Conservation (phyloP, 208 protist genomes). For the Leishmania tarentolae region DNA sequence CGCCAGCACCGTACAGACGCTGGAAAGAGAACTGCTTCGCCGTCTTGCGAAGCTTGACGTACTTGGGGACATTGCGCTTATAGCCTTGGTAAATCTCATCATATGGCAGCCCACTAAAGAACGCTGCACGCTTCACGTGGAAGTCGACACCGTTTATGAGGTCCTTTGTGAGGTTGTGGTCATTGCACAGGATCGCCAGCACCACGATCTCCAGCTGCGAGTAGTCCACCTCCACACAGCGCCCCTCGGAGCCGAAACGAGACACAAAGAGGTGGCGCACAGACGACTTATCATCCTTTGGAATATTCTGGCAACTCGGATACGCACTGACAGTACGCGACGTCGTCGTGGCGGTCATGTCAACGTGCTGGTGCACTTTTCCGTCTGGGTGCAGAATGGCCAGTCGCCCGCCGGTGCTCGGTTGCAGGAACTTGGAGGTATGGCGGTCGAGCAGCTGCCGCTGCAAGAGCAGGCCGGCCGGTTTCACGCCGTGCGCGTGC, state of each 20-base stretch:
- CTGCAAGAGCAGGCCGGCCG: slow-evolving; percentile 67
- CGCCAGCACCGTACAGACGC: slow-evolving; percentile 86
- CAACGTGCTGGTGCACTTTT: slow-evolving; percentile 75
- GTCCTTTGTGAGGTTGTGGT: slow-evolving; percentile 64
- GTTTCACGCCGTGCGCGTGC: slow-evolving; percentile 44
- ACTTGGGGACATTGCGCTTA: slow-evolving; percentile 58
- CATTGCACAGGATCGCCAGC: slow-evolving; percentile 74
- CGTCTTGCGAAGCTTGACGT: slow-evolving; percentile 75
- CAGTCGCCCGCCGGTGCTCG: slow-evolving; percentile 38
- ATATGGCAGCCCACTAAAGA: slow-evolving; percentile 85
- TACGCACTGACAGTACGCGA: slow-evolving; percentile 82
- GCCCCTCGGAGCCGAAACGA: slow-evolving; percentile 77
- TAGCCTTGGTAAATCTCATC: slow-evolving; percentile 78
- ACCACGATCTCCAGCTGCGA: slow-evolving; percentile 91
- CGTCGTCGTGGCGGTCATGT: slow-evolving; percentile 82
- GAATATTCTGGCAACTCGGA: slow-evolving; percentile 90
- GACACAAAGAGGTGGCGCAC: slow-evolving; percentile 80
- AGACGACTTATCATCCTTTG: slow-evolving; percentile 86
- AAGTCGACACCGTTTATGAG: slow-evolving; percentile 85
- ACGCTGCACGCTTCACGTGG: slow-evolving; percentile 84
- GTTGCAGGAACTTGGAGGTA: slow-evolving; percentile 56
- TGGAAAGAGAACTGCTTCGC: slow-evolving; percentile 93
- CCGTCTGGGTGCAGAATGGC: slow-evolving; percentile 68
- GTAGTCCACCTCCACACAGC: slow-evolving; percentile 90
- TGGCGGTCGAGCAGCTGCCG: slow-evolving; percentile 62